These are phyloP conservation scores for Castanospermum australe DNA, from an alignment of 306 rosid genomes.

Conservation along the genomic window DNA sequence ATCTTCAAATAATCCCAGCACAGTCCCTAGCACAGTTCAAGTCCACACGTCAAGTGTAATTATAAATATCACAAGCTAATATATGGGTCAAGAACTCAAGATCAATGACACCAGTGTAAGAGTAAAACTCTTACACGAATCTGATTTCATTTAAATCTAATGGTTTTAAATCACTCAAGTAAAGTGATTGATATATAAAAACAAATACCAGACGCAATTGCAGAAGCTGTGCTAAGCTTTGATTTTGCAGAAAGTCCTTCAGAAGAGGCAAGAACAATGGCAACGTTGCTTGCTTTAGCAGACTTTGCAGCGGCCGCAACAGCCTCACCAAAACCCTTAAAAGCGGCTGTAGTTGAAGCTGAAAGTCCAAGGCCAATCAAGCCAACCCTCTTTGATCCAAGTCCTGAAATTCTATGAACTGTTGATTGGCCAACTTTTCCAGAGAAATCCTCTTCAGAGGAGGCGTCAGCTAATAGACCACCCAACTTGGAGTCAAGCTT, in stretches of 20 bases:
- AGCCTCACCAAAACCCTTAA: conserved; percentile 79
- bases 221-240: conserved; percentile 68
- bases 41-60: conserved; percentile 16
- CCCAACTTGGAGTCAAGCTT: conserved; percentile 83
- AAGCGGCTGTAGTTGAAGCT: conserved; percentile 51
- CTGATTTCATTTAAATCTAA: no score
- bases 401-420: conserved; percentile 73
- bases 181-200: no score
- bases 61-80: conserved; percentile 17
- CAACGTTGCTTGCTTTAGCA: conserved; percentile 71
- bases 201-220: conserved; percentile 78
- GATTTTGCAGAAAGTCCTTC: conserved; percentile 64
- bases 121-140: no score
- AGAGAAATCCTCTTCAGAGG: conserved; percentile 91
- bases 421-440: conserved; percentile 88
- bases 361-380: conserved; percentile 91
- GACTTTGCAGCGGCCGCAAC: conserved; percentile 82
- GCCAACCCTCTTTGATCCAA: conserved; percentile 80
- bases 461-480: conserved; percentile 82
- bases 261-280: conserved; percentile 75
- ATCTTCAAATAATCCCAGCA: conserved; percentile 85
- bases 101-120: no score
- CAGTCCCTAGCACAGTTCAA: conserved; percentile 61
- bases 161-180: no score
- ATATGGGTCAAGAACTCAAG: no score